Evolutionary conservation across 495 filamentous ascomycete genomes (phyloP), one percentile per base, ranked within the genome.

Genomic region (Penicillium chermesinum): DNA sequence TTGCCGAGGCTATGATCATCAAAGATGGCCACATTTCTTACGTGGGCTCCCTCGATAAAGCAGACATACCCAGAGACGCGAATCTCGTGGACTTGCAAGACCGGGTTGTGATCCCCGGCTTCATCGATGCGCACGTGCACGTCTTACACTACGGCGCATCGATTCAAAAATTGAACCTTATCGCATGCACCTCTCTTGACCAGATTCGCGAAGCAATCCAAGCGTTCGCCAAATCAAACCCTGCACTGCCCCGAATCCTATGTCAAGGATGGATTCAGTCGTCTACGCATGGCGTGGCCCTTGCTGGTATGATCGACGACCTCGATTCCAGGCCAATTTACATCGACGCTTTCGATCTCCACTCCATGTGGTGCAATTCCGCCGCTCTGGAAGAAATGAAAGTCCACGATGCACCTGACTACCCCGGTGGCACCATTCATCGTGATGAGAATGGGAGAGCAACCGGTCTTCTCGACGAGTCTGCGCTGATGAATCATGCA

Each of bases 81-180:
- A 53, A 35, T 3, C 33, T 62, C 2, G 60, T 65, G 45, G 73
- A 83, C 52, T 63, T 86, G 14, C 39, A 66, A 1, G 62, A 71
- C 32, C 64, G 62, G 16, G 72, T 76, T 18, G 63, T 85, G 9
- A 59, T 83, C 22, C 82, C 82, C 0, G 80, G 81, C 18, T 86
- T 86, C 30, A 75, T 84, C 35, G 82, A 85, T 46, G 80, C 77
- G 3, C 81, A 81, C 49, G 74, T 82, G 69, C 82, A 84, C 50
- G 67, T 84, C 16, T 70, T 84, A 51, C 70, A 81, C 39, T 72
- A 83, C 0, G 82, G 80, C 7, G 74, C 79, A 27, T 75, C 82
- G 0, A 70, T 83, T 15, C 72, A 70, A 47, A 83, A 83, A 55
- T 62, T 78, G 21, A 66, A 76, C 42, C 67, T 86, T 3, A 70